Percentiles rank a stretch among this genome's conserved stretches.
Evolutionary conservation across 495 filamentous ascomycete genomes (phyloP).

Genomic region (Terfezia claveryi): DNA sequence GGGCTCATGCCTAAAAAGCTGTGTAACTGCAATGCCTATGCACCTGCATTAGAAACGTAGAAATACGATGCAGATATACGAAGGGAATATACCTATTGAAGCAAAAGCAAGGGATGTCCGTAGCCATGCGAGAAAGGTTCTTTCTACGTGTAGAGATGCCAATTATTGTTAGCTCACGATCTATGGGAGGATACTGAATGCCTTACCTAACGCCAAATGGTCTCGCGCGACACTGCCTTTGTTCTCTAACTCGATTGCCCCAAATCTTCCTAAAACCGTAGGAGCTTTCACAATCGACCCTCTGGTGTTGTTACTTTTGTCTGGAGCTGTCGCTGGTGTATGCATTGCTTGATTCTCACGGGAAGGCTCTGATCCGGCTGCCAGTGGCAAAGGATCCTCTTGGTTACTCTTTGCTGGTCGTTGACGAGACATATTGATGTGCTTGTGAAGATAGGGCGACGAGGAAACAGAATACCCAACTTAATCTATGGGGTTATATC

Average conservation of each 20-base stretch:
- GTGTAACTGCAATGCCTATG: slow-evolving; percentile 72
- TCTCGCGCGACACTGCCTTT: slow-evolving; percentile 90
- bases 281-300: neutral
- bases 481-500: no score
- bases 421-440: no score
- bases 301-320: no score
- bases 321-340: no score
- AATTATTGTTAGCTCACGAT: neutral
- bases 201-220: slow-evolving; percentile 75
- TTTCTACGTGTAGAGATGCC: slow-evolving; percentile 28
- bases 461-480: no score
- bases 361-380: no score
- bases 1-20: slow-evolving; percentile 75
- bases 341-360: no score
- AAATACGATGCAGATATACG: no score
- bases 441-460: no score
- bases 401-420: no score
- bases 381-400: no score
- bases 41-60: no score
- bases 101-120: slow-evolving; percentile 90
- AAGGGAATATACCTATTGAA: slow-evolving; percentile 73
- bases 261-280: slow-evolving; percentile 37
- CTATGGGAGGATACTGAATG: neutral
- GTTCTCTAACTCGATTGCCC: slow-evolving; percentile 78
- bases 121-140: slow-evolving; percentile 93